These are phyloP conservation scores for Sugiyamaella neomexicana DNA, from an alignment of 1,139 yeast genomes.

Conservation along the genomic window DNA sequence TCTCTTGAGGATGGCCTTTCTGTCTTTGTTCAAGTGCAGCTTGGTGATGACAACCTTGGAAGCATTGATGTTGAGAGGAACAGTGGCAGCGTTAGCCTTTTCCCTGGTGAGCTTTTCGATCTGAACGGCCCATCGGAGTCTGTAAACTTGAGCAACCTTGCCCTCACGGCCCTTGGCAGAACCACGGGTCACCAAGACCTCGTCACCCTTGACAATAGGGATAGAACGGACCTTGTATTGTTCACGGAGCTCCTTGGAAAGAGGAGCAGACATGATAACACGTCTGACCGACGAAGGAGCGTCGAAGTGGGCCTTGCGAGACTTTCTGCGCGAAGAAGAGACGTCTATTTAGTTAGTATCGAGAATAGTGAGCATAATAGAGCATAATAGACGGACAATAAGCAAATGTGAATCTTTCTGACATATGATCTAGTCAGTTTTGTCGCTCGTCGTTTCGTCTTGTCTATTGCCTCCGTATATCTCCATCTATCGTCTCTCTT, in stretches of 20 bases:
- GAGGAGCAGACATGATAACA: conserved; percentile 95
- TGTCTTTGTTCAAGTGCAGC: conserved; percentile 97
- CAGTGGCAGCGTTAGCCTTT: conserved; percentile 97
- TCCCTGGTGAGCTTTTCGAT: conserved; percentile 97
- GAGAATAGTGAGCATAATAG: not conserved
- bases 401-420: too few relatives aligned
- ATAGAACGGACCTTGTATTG: conserved; percentile 94
- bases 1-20: conserved; percentile 95
- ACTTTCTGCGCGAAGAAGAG: conserved; percentile 98
- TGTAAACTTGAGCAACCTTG: conserved; percentile 96
- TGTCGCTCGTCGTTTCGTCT: too few relatives aligned
- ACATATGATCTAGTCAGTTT: too few relatives aligned
- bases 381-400: too few relatives aligned
- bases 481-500: not conserved
- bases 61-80: conserved; percentile 97
- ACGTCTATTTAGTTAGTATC: conserved; percentile 48
- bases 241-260: conserved; percentile 98
- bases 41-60: conserved; percentile 99
- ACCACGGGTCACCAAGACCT: conserved; percentile 95
- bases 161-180: conserved; percentile 99
- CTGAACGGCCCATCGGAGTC: conserved; percentile 96
- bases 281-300: conserved; percentile 98
- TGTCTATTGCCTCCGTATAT: not conserved
- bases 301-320: conserved; percentile 99
- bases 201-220: conserved; percentile 98